A percentile compares a stretch with the other conserved stretches of the same genome.
Conservation (phyloP, 352 stramenopile species). For the Thraustotheca clavata region DNA sequence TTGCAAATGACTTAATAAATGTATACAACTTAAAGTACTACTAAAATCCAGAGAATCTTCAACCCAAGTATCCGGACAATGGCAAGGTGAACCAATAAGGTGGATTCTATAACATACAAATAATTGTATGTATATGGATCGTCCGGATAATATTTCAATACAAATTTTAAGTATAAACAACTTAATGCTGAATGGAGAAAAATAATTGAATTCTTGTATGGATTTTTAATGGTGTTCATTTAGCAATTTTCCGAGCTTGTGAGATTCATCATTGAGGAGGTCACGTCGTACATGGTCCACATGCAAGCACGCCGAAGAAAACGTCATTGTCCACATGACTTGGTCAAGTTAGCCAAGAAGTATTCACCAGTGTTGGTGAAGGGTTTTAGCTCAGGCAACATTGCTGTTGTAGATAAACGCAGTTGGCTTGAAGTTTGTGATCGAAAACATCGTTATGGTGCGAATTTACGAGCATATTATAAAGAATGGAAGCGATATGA, state of each 20-base stretch:
- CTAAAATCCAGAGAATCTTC: too few relatives aligned
- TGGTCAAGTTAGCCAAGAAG: conserved; percentile 83
- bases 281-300: background rate
- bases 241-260: conserved; percentile 6
- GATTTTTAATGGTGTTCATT: too few relatives aligned
- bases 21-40: too few relatives aligned
- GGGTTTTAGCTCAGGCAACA: conserved; percentile 82
- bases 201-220: too few relatives aligned
- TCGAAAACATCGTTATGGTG: conserved; percentile 88
- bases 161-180: conserved; percentile 12
- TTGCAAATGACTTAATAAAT: too few relatives aligned
- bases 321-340: conserved; percentile 42
- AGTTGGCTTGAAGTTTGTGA: conserved; percentile 86
- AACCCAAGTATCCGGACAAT: conserved; percentile 19
- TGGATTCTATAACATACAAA: background rate
- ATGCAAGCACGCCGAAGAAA: conserved; percentile 16
- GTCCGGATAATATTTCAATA: conserved; percentile 1
- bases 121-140: background rate
- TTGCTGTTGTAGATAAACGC: conserved; percentile 88
- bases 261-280: background rate
- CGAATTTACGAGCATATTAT: conserved; percentile 95
- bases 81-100: background rate
- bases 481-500: conserved; percentile 89
- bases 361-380: conserved; percentile 85
- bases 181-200: too few relatives aligned